These are phyloP conservation scores for Nannochloris sp. DNA, from an alignment of 139 green algal genomes.

Conservation along the genomic window DNA sequence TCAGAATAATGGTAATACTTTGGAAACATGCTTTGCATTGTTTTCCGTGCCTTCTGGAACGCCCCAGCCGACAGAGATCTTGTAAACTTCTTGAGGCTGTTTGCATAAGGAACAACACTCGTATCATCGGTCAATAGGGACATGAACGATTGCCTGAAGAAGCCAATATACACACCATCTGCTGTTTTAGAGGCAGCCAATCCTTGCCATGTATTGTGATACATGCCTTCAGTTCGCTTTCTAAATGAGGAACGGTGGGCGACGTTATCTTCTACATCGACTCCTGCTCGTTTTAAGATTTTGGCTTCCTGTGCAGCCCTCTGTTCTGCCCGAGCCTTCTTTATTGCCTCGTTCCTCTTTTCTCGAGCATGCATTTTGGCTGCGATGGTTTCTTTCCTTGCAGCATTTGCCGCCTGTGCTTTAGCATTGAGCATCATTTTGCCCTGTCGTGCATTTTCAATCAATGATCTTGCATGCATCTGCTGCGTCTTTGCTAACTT, in stretches of 20 bases:
- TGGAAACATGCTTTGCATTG: not conserved
- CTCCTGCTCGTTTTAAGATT: slow-evolving; percentile 24
- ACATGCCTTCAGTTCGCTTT: not conserved
- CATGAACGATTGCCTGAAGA: too few species aligned
- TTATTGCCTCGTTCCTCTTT: slow-evolving; percentile 11
- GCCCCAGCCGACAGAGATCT: not conserved
- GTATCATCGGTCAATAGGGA: not conserved
- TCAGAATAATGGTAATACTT: not conserved
- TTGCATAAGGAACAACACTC: not conserved
- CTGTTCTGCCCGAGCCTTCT: slow-evolving; percentile 19
- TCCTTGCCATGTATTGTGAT: too few species aligned
- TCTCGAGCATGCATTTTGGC: not conserved
- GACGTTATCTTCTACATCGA: slow-evolving; percentile 11
- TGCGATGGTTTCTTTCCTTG: slow-evolving; percentile 1
- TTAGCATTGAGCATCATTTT: not conserved
- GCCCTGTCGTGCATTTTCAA: not conserved
- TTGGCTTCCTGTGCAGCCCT: slow-evolving; percentile 30
- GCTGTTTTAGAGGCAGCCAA: too few species aligned
- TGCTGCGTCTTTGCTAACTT: slow-evolving; percentile 15
- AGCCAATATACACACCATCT: too few species aligned
- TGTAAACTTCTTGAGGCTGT: not conserved
- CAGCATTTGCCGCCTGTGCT: not conserved
- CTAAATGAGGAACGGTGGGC: slow-evolving; percentile 5
- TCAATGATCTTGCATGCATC: not conserved
- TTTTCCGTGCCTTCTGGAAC: not conserved